phyloP scores from a whole-genome alignment of 1,284 basidiomycete genomes.

The Cryptococcus sp. region DNA sequence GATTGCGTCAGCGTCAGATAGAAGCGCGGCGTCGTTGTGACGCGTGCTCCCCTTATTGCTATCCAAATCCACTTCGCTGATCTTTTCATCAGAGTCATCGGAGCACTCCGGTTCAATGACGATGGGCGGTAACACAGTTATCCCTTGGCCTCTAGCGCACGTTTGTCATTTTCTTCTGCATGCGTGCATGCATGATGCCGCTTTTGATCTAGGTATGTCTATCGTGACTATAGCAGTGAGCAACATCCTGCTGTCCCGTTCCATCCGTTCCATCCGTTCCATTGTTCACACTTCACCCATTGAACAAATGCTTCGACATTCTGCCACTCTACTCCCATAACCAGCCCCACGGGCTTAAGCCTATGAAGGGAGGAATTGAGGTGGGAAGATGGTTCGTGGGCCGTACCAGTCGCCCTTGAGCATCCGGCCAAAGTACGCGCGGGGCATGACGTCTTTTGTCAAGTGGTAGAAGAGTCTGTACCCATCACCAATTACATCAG shows the following conservation, averaged over 20 bases:
- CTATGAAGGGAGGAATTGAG: conserved; percentile 35
- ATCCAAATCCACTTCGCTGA: no score
- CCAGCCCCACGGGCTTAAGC: not conserved
- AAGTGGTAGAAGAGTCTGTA: conserved; percentile 82
- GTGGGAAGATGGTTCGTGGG: conserved; percentile 48
- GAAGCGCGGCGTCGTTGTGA: no score
- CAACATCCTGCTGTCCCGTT: conserved; percentile 7
- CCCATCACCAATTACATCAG: not conserved
- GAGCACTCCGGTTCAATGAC: no score
- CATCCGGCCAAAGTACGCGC: conserved; percentile 82
- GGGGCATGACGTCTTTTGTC: conserved; percentile 87
- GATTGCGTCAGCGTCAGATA: no score
- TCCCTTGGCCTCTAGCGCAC: no score
- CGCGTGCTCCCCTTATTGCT: no score
- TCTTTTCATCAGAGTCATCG: no score
- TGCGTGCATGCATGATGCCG: no score
- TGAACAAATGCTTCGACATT: not conserved
- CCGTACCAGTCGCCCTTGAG: conserved; percentile 61
- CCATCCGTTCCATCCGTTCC: no score
- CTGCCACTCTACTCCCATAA: not conserved
- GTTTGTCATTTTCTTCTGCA: no score
- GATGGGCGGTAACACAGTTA: no score
- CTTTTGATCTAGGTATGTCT: no score
- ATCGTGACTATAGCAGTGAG: conserved; percentile 1
- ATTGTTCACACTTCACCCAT: not conserved